Evolutionary conservation across 345 rosid genomes (phyloP), one percentile per base, ranked within the genome.

Genomic region (Citrus australasica): DNA sequence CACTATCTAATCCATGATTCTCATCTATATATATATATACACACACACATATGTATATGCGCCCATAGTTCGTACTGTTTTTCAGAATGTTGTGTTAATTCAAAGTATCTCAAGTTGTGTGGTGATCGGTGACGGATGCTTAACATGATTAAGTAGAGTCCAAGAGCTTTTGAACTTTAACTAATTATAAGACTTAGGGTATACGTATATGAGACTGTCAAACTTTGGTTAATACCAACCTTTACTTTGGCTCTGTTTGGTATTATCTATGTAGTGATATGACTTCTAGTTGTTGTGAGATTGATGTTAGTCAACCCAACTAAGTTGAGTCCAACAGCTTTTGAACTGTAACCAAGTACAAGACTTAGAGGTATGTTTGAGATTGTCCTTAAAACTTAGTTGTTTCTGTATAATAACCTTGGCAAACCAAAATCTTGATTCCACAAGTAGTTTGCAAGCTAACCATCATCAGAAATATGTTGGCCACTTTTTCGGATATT

Each of bases 1-100:
- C 83, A 76, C 81, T 78, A 38, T 75, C 82, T 82, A n/a, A 69
- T 14, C 9, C 51, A 33, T 61, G 74, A 67, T 48, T 68, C 68
- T 13, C 51, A 13, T 42, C 51, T 42, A 60, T 24, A 38, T 38
- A 73, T 28, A 2, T 85, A 83, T 74, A 11, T 1, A 2, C 0
- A 30, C 0, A 16, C 4, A 10, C 17, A 16, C 16, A 2, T 51
- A 17, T 42, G 1, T 53, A 53, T 46, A 59, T 77, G 27, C 51
- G 40, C 27, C 78, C 69, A 61, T 32, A 30, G 58, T 66, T 77
- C 61, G 51, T 46, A 46, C 51, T 11, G 19, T 16, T 63, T 63
- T 63, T 28, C 35, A 30, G 33, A 30, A 30, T 63, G 67, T 2
- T 11, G 65, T n/a, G 2, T 22, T 10, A 59, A n/a, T 9, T 28